Base-by-base conservation (phyloP, 202 grass and related monocot genomes). In the Carex arenaria region DNA sequence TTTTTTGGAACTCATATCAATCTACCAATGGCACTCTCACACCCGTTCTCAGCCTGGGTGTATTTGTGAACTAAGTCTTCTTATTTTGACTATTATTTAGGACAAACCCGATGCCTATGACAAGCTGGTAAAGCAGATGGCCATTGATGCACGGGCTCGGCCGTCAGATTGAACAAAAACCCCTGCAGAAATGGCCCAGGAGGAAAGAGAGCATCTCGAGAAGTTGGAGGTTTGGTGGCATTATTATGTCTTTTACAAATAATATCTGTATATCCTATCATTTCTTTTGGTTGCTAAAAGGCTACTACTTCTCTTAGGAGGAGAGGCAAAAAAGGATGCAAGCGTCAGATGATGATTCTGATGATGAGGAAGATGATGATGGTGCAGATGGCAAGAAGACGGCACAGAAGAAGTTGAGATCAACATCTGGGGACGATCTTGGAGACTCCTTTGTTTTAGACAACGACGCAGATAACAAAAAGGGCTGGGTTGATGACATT, bases 71-170 rank as follows among this genome's bases (percentile, higher is more conserved):
- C 17, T 22, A 56, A 51, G 14, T 54, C 7, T 79, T 56, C 61
- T 45, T 64, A 43, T 78, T 78, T 64, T 90, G 52, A 54, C 55
- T 85, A 47, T 15, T 47, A 62, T 26, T 56, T 54, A 93, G 92
- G 89, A 85, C 62, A 87, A 89, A 72, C 71, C 93, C 65, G 91
- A 95, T 52, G 67, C 89, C 62, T 95, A 95, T 76, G 95, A 93
- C 69, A 95, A 98, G 91, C 81, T 98, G 76, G 93, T 98, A 38
- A 98, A 92, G 89, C 92, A 95, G 68, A 93, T 95, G 86, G 91
- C 90, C 22, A 90, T 93, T 86, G 95, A 98, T 63, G 86, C 82
- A 77, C 89, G 93, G 67, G 95, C 93, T 85, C 88, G 89, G 2
- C 89, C 95, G 19, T 98, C 93, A 64, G 93, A 95, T 81, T 85